Conservation (phyloP, 176 grass and related monocot species). For the Triticum urartu region DNA sequence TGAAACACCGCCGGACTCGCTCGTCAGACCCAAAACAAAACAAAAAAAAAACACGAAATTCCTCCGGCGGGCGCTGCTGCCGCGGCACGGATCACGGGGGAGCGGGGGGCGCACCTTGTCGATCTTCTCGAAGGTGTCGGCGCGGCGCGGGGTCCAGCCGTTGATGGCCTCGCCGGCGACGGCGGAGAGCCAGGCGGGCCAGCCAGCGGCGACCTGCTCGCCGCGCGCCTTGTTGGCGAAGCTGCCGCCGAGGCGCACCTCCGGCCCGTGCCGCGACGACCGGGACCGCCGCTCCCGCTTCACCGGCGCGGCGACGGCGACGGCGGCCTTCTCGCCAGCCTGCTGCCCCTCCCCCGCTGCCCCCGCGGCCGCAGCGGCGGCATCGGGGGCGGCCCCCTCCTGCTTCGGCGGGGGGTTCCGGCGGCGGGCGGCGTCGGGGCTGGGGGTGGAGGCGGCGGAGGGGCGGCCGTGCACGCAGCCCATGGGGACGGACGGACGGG, state of each 20-base stretch:
- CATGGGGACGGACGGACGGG: conserved; percentile 33
- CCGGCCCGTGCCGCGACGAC: conserved; percentile 39
- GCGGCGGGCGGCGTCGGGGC: conserved; percentile 19
- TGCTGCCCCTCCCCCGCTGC: neutral
- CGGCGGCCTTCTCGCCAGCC: conserved; percentile 25
- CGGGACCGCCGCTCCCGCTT: conserved; percentile 42
- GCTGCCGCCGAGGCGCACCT: conserved; percentile 52
- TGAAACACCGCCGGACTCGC: neutral
- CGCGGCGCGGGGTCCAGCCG: conserved; percentile 71
- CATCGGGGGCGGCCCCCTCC: neutral
- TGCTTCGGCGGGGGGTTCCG: conserved; percentile 21
- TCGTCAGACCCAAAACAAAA: neutral
- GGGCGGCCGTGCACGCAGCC: conserved; percentile 80
- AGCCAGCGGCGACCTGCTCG: conserved; percentile 83
- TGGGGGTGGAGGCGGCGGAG: conserved; percentile 35
- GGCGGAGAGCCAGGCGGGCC: conserved; percentile 85
- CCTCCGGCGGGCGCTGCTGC: neutral
- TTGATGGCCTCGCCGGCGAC: conserved; percentile 82
- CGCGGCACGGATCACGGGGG: conserved; percentile 29
- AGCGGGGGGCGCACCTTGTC: conserved; percentile 48
- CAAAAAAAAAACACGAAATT: neutral
- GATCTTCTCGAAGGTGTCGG: conserved; percentile 92
- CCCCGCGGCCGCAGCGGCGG: neutral
- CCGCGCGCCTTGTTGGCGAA: conserved; percentile 72
- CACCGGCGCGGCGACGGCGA: conserved; percentile 30